Evolutionary conservation across 371 early-diverging fungal genomes (phyloP).

Genomic region (Basidiobolus meristosporus): DNA sequence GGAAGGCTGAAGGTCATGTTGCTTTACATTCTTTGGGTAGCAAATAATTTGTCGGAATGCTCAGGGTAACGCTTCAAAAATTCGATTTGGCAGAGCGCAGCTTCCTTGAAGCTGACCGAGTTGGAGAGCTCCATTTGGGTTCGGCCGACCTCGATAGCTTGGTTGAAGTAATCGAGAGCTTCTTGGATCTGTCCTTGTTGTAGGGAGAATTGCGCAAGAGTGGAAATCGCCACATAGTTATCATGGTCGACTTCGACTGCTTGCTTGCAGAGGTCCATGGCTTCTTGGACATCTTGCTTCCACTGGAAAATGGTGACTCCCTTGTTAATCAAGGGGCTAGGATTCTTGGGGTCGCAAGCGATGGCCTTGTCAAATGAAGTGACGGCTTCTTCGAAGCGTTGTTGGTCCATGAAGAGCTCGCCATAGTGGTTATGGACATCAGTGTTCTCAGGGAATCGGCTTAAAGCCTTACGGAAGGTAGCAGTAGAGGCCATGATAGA

Average conservation of each 20-base stretch:
- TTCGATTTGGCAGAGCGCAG: too few species aligned
- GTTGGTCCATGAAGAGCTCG: constrained; percentile 81
- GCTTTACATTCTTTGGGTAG: too few species aligned
- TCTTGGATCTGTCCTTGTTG: constrained; percentile 72
- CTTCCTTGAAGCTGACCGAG: constrained; percentile 65
- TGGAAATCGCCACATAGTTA: constrained; percentile 87
- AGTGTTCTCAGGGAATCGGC: constrained; percentile 58
- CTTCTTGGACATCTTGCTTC: constrained; percentile 46
- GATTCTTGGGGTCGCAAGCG: constrained; percentile 43
- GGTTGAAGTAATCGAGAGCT: constrained; percentile 64
- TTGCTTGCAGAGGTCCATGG: constrained; percentile 57
- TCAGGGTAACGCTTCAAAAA: too few species aligned
- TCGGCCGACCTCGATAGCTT: constrained; percentile 67
- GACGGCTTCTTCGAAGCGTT: constrained; percentile 50
- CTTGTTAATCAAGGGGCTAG: constrained; percentile 91
- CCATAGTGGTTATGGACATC: constrained; percentile 94
- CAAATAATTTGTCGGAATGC: too few species aligned
- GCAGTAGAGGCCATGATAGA: constrained; percentile 43
- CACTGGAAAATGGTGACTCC: constrained; percentile 78
- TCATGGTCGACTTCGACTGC: constrained; percentile 82
- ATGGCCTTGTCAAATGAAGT: constrained; percentile 63
- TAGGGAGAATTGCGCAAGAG: constrained; percentile 72
- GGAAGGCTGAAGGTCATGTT: too few species aligned
- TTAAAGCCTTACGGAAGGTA: constrained; percentile 61
- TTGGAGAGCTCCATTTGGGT: constrained; percentile 80